A percentile compares a stretch with the other conserved stretches of the same genome.
Evolutionary conservation across 2,329 filamentous ascomycete genomes (phyloP).

Genomic region (Exophiala dermatitidis): DNA sequence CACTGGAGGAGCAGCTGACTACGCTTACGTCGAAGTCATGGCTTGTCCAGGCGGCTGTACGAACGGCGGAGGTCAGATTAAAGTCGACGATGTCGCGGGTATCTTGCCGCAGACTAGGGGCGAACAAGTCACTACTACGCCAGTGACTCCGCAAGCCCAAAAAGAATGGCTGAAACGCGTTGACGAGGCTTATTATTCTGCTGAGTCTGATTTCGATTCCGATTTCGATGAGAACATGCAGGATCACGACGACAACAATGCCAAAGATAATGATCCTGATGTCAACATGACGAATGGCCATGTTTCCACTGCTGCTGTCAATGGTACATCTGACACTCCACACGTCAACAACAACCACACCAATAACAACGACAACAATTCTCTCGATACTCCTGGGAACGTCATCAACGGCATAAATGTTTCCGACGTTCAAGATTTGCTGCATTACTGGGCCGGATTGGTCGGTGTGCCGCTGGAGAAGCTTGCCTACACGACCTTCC

Average conservation of each 20-base stretch:
- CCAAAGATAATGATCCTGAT: conserved; percentile 21
- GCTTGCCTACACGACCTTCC: conserved; percentile 77
- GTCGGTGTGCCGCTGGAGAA: conserved; percentile 65
- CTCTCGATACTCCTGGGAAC: conserved; percentile 26
- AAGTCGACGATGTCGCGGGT: conserved; percentile 64
- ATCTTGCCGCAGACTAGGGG: conserved; percentile 22
- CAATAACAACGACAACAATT: neutral
- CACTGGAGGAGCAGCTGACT: conserved; percentile 49
- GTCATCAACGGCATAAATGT: conserved; percentile 57
- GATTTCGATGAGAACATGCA: conserved; percentile 19
- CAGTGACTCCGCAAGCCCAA: conserved; percentile 58
- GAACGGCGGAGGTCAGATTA: conserved; percentile 93
- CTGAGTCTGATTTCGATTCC: conserved; percentile 43
- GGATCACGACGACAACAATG: conserved; percentile 24
- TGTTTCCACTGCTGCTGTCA: conserved; percentile 22
- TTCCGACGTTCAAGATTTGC: conserved; percentile 56
- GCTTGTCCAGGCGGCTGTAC: conserved; percentile 98
- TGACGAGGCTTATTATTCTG: conserved; percentile 86
- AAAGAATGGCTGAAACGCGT: conserved; percentile 76
- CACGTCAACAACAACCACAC: neutral
- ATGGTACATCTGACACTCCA: conserved; percentile 24
- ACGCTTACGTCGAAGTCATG: conserved; percentile 97
- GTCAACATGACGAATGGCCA: conserved; percentile 25
- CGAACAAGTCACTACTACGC: conserved; percentile 23
- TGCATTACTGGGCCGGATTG: conserved; percentile 67